Base-by-base conservation (phyloP, 345 rosid genomes). In the Iberis pinnata region DNA sequence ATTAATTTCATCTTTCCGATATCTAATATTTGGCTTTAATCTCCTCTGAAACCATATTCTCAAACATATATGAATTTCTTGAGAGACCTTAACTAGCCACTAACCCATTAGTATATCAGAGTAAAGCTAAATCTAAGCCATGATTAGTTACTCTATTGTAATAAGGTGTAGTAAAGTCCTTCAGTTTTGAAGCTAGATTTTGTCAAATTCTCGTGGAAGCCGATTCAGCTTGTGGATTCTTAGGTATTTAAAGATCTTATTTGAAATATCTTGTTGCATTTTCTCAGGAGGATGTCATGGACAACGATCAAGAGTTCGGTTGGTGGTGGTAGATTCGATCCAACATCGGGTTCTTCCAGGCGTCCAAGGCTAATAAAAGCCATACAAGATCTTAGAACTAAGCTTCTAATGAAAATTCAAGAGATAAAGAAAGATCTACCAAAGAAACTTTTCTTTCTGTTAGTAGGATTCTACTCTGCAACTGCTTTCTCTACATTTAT, bases 381-480 rank as follows among this genome's bases (percentile, higher is more conserved):
- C 22, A 64, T 89, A 48, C 86, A 56, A 55, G 69, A 63, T 63
- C 53, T 89, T 51, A 83, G 73, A 65, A 65, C 69, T 43, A 79
- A 75, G 63, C 47, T 86, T 44, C 49, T 72, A 18, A 72, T 58
- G 37, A 89, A 76, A 67, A 56, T 86, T 64, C 67, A 48, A 49
- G 81, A 75, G 71, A 49, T 80, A 43, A 76, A 77, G 80, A 79
- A 80, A 65, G 75, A 74, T 64, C 79, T 90, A 33, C 85, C 96
- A 1, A 46, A 69, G 63, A 86, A 90, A 63, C 60, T 90, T 25
- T 70, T 90, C 60, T 90, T 84, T 73, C 82, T 90, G 68, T 65
- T 90, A 83, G 82, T 78, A 3, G 98, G 98, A 14, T 90, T 78
- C 64, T 90, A 90, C 50, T 87, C 85, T 60, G 96, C 98, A 48